These are phyloP conservation scores for Phellopilus nigrolimitatus DNA, from an alignment of 1,284 basidiomycete genomes.

Conservation along the genomic window DNA sequence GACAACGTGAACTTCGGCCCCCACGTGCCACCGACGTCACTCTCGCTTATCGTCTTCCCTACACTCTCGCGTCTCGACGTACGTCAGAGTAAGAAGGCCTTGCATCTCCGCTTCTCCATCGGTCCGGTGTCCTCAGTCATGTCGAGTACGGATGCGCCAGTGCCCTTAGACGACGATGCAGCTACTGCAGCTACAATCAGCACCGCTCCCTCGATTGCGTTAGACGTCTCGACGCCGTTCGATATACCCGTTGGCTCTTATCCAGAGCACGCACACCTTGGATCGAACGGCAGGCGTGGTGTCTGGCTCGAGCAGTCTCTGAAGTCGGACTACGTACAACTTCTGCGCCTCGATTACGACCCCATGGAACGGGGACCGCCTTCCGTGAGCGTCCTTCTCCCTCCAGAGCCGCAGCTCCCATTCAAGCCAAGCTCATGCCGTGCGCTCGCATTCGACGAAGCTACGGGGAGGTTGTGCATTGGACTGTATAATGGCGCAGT, in stretches of 20 bases:
- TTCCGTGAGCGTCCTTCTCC: constrained; percentile 16
- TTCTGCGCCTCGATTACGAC: constrained; percentile 5
- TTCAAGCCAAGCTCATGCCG: constrained; percentile 19
- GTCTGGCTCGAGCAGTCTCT: constrained; percentile 21
- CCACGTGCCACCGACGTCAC: constrained; percentile 15
- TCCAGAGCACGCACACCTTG: constrained; percentile 17
- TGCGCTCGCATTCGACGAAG: constrained; percentile 20
- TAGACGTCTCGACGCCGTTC: constrained; percentile 14
- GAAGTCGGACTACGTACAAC: constrained; percentile 17
- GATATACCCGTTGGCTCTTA: constrained; percentile 18
- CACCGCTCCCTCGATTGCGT: not conserved
- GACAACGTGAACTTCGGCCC: constrained; percentile 13
- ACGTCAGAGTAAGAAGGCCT: constrained; percentile 18
- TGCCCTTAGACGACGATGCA: not conserved
- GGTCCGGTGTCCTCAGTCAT: not conserved
- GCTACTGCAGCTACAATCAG: not conserved
- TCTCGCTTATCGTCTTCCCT: constrained; percentile 19
- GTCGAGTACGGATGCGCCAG: not conserved
- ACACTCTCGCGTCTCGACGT: constrained; percentile 18
- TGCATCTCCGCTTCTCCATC: constrained; percentile 16
- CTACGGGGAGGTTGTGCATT: constrained; percentile 17
- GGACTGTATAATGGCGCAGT: constrained; percentile 17
- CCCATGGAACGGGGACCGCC: not conserved
- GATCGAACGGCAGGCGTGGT: constrained; percentile 19
- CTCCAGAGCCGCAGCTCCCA: constrained; percentile 18